Evolutionary conservation across 306 rosid genomes (phyloP).

Genomic region (Quercus variabilis): DNA sequence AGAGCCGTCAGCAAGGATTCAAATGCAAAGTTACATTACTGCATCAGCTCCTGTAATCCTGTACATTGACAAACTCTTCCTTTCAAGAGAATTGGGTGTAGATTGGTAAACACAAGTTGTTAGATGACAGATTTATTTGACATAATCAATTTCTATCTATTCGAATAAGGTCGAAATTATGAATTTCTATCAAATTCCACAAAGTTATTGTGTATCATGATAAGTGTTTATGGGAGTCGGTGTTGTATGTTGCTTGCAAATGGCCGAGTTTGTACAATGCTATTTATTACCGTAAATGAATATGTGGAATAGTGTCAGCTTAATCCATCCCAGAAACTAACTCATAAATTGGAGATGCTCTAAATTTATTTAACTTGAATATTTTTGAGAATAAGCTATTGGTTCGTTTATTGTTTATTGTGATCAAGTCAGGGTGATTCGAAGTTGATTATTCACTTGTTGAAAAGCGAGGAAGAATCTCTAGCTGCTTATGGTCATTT

Average conservation of each 20-base stretch:
- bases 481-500: too few relatives aligned
- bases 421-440: neutral
- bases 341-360: neutral
- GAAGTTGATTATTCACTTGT: neutral
- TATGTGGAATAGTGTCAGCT: neutral
- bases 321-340: neutral
- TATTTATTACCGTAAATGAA: neutral
- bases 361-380: neutral
- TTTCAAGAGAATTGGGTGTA: slow-evolving; percentile 69
- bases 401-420: neutral
- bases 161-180: neutral
- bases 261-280: neutral
- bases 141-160: neutral
- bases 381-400: neutral
- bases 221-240: neutral
- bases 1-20: slow-evolving; percentile 65
- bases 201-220: neutral
- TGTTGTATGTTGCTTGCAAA: neutral
- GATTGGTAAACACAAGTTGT: slow-evolving; percentile 64
- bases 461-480: too few relatives aligned
- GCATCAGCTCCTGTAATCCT: slow-evolving; percentile 59
- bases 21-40: slow-evolving; percentile 67
- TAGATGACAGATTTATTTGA: neutral
- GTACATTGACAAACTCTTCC: slow-evolving; percentile 73
- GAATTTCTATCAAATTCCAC: neutral